Evolutionary conservation across 495 filamentous ascomycete species (phyloP).

Genomic region (Penicillium coffeae): DNA sequence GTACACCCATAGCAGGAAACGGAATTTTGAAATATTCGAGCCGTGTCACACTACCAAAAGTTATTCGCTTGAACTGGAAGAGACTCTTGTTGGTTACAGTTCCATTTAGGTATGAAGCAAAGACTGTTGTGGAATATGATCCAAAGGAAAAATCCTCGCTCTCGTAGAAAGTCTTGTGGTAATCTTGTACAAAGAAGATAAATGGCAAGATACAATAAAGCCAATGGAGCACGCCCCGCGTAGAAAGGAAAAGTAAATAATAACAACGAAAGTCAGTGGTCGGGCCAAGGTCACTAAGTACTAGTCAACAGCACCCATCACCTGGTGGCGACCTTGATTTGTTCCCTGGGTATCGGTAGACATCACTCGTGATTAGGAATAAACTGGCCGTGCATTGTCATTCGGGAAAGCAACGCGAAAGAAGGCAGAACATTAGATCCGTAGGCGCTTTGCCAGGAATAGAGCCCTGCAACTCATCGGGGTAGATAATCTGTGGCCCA

Average conservation of each 20-base stretch:
- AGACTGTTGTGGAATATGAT: too few relatives aligned
- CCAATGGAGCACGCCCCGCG: neutral
- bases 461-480: neutral
- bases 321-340: neutral
- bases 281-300: neutral
- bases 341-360: constrained; percentile 27
- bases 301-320: neutral
- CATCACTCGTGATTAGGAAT: constrained; percentile 20
- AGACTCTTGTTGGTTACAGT: too few relatives aligned
- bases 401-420: constrained; percentile 28
- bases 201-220: constrained; percentile 4
- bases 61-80: too few relatives aligned
- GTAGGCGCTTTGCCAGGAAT: neutral
- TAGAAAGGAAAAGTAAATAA: neutral
- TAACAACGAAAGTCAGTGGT: constrained; percentile 6
- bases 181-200: constrained; percentile 11
- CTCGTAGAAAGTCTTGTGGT: constrained; percentile 1
- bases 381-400: constrained; percentile 18
- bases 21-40: too few relatives aligned
- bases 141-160: neutral
- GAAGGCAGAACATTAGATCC: constrained; percentile 11
- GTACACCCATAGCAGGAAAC: too few relatives aligned
- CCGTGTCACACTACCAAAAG: too few relatives aligned
- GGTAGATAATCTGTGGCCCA: neutral
- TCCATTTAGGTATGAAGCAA: too few relatives aligned